A percentile compares a stretch with the other conserved stretches of the same genome.
phyloP scores from a whole-genome alignment of 139 green algal genomes.

The Picochlorum costavermella region DNA sequence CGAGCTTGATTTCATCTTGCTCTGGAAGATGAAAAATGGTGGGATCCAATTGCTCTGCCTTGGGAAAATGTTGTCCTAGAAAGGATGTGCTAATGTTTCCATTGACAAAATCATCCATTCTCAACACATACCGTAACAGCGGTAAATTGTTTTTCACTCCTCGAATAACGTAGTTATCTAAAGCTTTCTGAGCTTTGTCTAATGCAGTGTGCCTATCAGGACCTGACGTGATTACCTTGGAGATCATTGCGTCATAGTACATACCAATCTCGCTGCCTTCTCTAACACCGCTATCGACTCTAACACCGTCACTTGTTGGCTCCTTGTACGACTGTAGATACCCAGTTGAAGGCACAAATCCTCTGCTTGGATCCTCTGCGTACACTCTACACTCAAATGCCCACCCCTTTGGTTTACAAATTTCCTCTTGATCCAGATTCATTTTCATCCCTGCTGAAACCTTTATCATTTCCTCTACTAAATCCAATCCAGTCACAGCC shows the following conservation, averaged over 20 bases:
- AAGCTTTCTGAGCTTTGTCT: background rate
- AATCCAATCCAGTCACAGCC: conserved; percentile 23
- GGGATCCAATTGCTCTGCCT: conserved; percentile 5
- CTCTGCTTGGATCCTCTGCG: conserved; percentile 22
- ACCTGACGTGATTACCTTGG: conserved; percentile 37
- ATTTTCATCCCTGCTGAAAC: conserved; percentile 30
- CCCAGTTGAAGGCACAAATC: conserved; percentile 36
- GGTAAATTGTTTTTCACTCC: conserved; percentile 28
- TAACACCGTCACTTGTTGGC: conserved; percentile 25
- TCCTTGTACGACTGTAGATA: conserved; percentile 41
- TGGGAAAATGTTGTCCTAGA: conserved; percentile 18
- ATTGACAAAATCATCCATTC: conserved; percentile 6
- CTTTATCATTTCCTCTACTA: conserved; percentile 38
- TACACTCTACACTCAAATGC: conserved; percentile 50
- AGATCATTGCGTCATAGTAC: conserved; percentile 79
- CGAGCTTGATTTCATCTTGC: conserved; percentile 10
- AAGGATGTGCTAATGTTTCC: conserved; percentile 19
- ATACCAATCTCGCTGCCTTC: conserved; percentile 49
- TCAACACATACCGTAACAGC: conserved; percentile 21
- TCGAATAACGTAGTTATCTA: conserved; percentile 26
- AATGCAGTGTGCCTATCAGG: conserved; percentile 23
- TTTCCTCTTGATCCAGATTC: conserved; percentile 16
- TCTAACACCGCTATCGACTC: conserved; percentile 64
- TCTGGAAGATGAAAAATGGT: conserved; percentile 8
- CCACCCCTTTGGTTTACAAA: conserved; percentile 35